Percentiles rank a stretch among this genome's conserved stretches.
Evolutionary conservation across 2,329 filamentous ascomycete species (phyloP).

Genomic region (Alternaria sp.): DNA sequence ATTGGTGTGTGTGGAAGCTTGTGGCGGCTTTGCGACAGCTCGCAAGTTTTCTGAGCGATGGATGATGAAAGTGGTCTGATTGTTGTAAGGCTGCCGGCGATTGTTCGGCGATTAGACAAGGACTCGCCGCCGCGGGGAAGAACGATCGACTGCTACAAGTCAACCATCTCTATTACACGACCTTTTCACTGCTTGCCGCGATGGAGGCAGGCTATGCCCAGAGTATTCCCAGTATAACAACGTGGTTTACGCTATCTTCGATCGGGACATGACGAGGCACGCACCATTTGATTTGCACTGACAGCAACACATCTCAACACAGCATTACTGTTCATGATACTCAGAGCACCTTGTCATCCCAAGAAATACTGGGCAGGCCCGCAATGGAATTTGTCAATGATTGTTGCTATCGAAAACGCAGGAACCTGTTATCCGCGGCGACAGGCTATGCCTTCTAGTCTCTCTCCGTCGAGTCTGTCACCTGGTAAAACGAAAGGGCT

Average conservation of each 20-base stretch:
- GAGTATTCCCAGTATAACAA: accelerated
- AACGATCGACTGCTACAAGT: not conserved
- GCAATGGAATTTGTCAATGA: not conserved
- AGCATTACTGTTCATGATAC: not conserved
- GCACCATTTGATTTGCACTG: not conserved
- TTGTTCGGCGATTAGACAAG: slow-evolving; percentile 11
- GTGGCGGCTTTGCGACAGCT: slow-evolving; percentile 13
- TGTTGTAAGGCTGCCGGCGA: slow-evolving; percentile 17
- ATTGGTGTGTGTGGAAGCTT: not conserved
- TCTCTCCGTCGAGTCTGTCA: not conserved
- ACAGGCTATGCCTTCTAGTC: not conserved
- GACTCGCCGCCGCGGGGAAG: not conserved
- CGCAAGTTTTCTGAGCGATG: slow-evolving; percentile 25
- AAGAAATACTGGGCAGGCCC: not conserved
- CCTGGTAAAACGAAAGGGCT: not conserved
- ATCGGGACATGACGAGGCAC: not conserved
- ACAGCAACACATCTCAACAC: not conserved
- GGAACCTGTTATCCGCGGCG: not conserved
- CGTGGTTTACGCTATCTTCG: not conserved
- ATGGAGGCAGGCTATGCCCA: not conserved
- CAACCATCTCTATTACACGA: not conserved
- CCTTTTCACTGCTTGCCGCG: not conserved
- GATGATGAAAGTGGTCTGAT: slow-evolving; percentile 42
- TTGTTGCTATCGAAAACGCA: not conserved
- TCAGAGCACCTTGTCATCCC: not conserved